These are phyloP conservation scores for Falciphora oryzae DNA, from an alignment of 2,329 filamentous ascomycete genomes.

Conservation along the genomic window DNA sequence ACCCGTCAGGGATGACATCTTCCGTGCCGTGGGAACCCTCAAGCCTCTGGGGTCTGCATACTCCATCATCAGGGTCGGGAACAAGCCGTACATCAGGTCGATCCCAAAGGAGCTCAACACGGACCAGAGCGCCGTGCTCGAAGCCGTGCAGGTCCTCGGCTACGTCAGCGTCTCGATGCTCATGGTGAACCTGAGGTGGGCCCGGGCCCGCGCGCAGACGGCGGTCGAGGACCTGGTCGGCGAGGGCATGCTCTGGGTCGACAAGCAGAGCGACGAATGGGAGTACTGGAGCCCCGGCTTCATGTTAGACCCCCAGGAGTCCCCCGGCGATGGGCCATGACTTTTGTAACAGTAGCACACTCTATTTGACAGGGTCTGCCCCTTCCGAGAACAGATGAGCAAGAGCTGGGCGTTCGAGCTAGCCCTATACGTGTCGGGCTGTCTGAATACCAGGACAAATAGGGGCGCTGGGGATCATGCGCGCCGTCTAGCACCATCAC, in stretches of 20 bases:
- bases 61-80: conserved; percentile 75
- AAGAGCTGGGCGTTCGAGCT: no score
- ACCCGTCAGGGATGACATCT: conserved; percentile 69
- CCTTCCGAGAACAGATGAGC: no score
- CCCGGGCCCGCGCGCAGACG: conserved; percentile 75
- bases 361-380: not conserved
- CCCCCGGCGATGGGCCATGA: not conserved
- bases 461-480: no score
- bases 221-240: conserved; percentile 85
- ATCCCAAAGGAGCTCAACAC: conserved; percentile 93
- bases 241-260: conserved; percentile 91
- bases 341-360: not conserved
- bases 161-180: conserved; percentile 90
- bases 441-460: no score
- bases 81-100: conserved; percentile 81
- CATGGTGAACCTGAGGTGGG: conserved; percentile 80
- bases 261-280: conserved; percentile 75
- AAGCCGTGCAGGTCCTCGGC: conserved; percentile 83
- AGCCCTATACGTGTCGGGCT: no score
- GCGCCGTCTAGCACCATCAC: no score
- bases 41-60: conserved; percentile 85
- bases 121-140: conserved; percentile 87
- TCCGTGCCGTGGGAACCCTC: conserved; percentile 81
- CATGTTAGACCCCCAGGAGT: conserved; percentile 44
- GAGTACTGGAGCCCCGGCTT: conserved; percentile 91